These are phyloP conservation scores for Fusarium avenaceum DNA, from an alignment of 2,329 filamentous ascomycete genomes.

Conservation along the genomic window DNA sequence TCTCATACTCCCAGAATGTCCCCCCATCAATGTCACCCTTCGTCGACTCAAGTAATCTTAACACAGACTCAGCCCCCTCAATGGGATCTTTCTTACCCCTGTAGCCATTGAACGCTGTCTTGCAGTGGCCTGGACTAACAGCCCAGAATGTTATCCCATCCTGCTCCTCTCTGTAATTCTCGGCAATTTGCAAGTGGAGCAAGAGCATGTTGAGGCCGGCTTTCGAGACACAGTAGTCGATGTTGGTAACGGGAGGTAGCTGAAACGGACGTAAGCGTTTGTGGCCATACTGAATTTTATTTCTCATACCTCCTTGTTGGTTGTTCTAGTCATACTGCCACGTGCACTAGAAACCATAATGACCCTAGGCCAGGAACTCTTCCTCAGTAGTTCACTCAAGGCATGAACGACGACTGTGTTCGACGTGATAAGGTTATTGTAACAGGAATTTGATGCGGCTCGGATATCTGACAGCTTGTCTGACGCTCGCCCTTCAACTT, in stretches of 20 bases:
- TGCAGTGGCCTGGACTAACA: constrained; percentile 18
- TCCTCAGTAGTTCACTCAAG: neutral
- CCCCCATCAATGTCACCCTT: neutral
- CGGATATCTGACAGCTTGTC: neutral
- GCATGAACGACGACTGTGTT: neutral
- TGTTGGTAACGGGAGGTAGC: constrained; percentile 21
- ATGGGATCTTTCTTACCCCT: constrained; percentile 7
- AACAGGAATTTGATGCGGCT: constrained; percentile 8
- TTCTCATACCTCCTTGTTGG: neutral
- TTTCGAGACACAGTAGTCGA: constrained; percentile 23
- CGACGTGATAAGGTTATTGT: constrained; percentile 20
- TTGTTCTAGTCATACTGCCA: constrained; percentile 8
- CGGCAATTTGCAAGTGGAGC: constrained; percentile 1
- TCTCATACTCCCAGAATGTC: constrained; percentile 23
- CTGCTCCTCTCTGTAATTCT: neutral
- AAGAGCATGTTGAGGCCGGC: constrained; percentile 17
- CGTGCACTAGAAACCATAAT: constrained; percentile 30
- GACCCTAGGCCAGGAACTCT: constrained; percentile 5
- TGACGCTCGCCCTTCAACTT: neutral
- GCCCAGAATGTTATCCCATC: constrained; percentile 6
- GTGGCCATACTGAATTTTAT: accelerated
- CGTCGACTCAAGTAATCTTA: constrained; percentile 1
- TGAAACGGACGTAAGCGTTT: neutral
- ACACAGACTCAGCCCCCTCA: constrained; percentile 2
- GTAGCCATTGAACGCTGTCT: constrained; percentile 21